phyloP scores from a whole-genome alignment of 2,329 filamentous ascomycete species.

The Mycogone perniciosa region DNA sequence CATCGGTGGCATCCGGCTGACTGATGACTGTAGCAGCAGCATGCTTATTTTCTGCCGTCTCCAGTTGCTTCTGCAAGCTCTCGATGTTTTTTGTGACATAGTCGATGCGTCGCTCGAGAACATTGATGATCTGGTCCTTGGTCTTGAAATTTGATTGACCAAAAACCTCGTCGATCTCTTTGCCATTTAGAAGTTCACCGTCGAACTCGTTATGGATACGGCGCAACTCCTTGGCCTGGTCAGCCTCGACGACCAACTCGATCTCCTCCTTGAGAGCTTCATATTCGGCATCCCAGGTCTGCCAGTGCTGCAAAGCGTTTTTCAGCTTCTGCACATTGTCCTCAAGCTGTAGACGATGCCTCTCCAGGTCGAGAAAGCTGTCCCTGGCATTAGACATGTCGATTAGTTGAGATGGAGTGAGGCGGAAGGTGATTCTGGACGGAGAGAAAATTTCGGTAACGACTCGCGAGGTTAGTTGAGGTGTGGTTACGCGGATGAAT shows the following conservation, averaged over 20 bases:
- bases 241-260: slow-evolving; percentile 43
- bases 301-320: slow-evolving; percentile 78
- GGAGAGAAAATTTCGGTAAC: slow-evolving; percentile 10
- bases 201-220: slow-evolving; percentile 53
- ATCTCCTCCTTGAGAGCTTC: slow-evolving; percentile 83
- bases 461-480: neutral
- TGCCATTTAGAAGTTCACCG: slow-evolving; percentile 55
- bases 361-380: slow-evolving; percentile 63
- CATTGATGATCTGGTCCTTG: slow-evolving; percentile 48
- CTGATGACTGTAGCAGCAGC: slow-evolving; percentile 54
- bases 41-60: slow-evolving; percentile 62
- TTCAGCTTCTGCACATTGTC: slow-evolving; percentile 63
- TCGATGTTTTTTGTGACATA: slow-evolving; percentile 80
- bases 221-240: slow-evolving; percentile 44
- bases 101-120: slow-evolving; percentile 67
- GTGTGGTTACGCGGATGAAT: slow-evolving; percentile 17
- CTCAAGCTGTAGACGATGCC: slow-evolving; percentile 68
- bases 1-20: slow-evolving; percentile 56
- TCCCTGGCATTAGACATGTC: slow-evolving; percentile 39
- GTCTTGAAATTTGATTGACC: slow-evolving; percentile 24
- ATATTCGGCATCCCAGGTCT: slow-evolving; percentile 86
- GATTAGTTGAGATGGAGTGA: slow-evolving; percentile 6
- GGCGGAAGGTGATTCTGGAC: neutral
- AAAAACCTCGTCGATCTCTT: slow-evolving; percentile 46
- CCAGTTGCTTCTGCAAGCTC: slow-evolving; percentile 67